phyloP scores from a whole-genome alignment of 2,329 filamentous ascomycete genomes.

The Alternaria sp. region DNA sequence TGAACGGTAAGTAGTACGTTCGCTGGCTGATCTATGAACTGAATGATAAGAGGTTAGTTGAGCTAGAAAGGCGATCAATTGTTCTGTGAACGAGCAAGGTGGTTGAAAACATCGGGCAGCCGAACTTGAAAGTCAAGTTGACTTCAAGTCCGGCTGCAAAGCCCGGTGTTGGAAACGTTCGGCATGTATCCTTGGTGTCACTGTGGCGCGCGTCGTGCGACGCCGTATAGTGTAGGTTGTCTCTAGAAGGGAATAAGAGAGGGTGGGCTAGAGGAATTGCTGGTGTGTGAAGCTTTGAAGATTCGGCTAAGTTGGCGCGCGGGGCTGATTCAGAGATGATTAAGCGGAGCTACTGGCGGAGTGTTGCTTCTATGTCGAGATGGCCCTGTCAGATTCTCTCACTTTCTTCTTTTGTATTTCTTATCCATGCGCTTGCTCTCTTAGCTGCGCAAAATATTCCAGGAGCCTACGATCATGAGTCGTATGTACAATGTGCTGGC shows the following conservation, averaged over 20 bases:
- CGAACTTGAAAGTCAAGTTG: neutral
- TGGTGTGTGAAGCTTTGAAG: neutral
- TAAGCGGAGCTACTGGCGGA: neutral
- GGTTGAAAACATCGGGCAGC: conserved; percentile 2
- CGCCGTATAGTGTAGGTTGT: no score
- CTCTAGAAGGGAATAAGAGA: neutral
- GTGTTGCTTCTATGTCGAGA: no score
- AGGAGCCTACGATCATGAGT: no score
- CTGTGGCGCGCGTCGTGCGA: no score
- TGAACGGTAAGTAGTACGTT: no score
- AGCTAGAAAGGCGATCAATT: neutral
- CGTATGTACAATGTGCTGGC: no score
- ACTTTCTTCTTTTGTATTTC: no score
- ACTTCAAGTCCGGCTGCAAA: conserved; percentile 5
- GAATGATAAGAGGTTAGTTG: neutral
- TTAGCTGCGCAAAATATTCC: no score
- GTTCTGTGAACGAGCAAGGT: neutral
- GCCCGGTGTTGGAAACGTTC: neutral
- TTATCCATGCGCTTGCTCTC: no score
- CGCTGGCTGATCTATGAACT: neutral
- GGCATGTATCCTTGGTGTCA: no score
- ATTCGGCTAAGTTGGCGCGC: neutral
- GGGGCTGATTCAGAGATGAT: neutral
- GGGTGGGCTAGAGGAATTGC: no score
- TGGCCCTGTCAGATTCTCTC: fast-evolving